A percentile compares a stretch with the other conserved stretches of the same genome.
Conservation (phyloP, 1,284 basidiomycete genomes). For the Tilletia walkeri region DNA sequence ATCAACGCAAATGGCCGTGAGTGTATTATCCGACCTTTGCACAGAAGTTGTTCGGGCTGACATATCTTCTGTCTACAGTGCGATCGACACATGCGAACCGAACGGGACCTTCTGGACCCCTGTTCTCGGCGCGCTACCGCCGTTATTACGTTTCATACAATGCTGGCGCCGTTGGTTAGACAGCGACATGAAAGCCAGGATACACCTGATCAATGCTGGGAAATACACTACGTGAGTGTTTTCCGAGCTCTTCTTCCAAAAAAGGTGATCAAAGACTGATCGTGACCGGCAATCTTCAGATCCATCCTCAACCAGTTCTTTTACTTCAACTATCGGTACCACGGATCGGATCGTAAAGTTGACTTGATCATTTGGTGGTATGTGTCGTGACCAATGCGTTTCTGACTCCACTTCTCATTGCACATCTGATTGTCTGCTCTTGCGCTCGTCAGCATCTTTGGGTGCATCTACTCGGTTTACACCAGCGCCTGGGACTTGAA, state of each 20-base stretch:
- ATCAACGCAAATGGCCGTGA: slow-evolving; percentile 56
- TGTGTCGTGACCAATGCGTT: not conserved
- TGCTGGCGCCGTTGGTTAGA: slow-evolving; percentile 82
- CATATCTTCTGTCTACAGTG: not conserved
- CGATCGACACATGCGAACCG: slow-evolving; percentile 37
- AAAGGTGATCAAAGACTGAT: no score
- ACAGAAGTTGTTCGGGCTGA: no score
- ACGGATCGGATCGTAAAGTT: slow-evolving; percentile 29
- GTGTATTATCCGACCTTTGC: not conserved
- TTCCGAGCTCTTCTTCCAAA: no score
- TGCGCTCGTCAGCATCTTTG: slow-evolving; percentile 65
- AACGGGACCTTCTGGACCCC: slow-evolving; percentile 51
- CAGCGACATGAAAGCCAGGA: slow-evolving; percentile 63
- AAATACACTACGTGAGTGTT: slow-evolving; percentile 40
- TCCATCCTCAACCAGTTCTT: slow-evolving; percentile 48
- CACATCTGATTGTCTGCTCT: slow-evolving; percentile 56
- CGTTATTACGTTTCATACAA: slow-evolving; percentile 75
- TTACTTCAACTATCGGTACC: slow-evolving; percentile 51
- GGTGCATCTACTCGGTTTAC: slow-evolving; percentile 68
- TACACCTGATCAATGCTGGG: slow-evolving; percentile 79
- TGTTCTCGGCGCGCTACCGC: slow-evolving; percentile 66
- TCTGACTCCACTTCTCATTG: not conserved
- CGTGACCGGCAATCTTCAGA: not conserved
- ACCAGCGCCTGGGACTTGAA: slow-evolving; percentile 71
- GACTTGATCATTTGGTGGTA: slow-evolving; percentile 34